Evolutionary conservation across 2,329 filamentous ascomycete genomes (phyloP), one percentile per base, ranked within the genome.

Genomic region (Mycosphaerelloides madeirae): DNA sequence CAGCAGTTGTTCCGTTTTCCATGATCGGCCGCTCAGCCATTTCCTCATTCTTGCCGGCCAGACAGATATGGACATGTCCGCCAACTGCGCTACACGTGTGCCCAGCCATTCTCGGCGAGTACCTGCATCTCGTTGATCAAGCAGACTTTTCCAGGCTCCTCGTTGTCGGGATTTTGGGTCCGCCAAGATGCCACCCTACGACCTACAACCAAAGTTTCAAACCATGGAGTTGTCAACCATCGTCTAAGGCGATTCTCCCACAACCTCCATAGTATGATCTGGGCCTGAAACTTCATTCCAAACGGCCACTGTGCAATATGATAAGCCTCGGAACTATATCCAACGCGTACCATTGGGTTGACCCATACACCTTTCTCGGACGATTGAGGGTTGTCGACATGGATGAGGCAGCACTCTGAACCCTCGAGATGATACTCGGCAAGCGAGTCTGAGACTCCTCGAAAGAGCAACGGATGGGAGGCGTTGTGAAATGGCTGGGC

Each of bases 381-480:
- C 4, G 73, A 74, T 3, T 81, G 65, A 1, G 77, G 78, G 55
- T 87, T 87, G 57, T 87, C 84, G 2, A 79, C 78, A 59, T 87
- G 84, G 43, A 87, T 80, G 41, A 90, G 76, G 63, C 86, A 90
- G 68, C 85, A 89, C 65, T 90, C 85, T 12, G 80, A 85, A n/a
- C 75, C 85, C 64, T 89, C 86, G 20, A 89, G 70, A 58, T 87
- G 84, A 19, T 69, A 58, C 3, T 55, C 47, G 0, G 74, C 74
- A 1, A 91, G 75, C 3, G 73, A 75, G 57, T 86, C 83, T 0
- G 77, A 60, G 18, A 85, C 71, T 3, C 74, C 82, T 8, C 84
- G 78, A 63, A 86, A 87, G n/a, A 67, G 70, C 0, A 86, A 69
- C 0, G 65, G 58, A 2, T 60, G 35, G 3, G 53, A 34, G 50